phyloP scores from a whole-genome alignment of 2,329 filamentous ascomycete species.

The Penicillium oxalicum region DNA sequence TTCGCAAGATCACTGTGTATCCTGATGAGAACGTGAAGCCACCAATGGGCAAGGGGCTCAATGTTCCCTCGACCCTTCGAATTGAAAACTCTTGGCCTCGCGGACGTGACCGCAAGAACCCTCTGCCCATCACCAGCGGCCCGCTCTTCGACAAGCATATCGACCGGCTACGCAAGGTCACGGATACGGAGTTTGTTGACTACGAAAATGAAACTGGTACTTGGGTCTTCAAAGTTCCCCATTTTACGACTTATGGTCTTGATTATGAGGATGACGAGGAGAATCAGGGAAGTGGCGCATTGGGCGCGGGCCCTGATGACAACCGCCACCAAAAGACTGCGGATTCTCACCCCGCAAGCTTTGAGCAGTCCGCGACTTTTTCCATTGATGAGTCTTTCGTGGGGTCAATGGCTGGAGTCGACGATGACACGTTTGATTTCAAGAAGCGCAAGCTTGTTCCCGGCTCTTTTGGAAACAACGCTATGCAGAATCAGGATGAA shows the following conservation, averaged over 20 bases:
- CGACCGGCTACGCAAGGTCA: constrained; percentile 67
- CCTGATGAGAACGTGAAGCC: constrained; percentile 70
- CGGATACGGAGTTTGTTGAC: constrained; percentile 71
- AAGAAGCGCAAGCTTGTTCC: constrained; percentile 56
- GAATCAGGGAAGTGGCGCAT: constrained; percentile 47
- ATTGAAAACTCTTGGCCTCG: constrained; percentile 92
- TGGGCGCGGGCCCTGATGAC: constrained; percentile 49
- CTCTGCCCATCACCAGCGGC: constrained; percentile 54
- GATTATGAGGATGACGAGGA: constrained; percentile 62
- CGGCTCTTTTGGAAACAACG: constrained; percentile 69
- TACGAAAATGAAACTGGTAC: constrained; percentile 75
- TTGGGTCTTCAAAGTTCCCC: constrained; percentile 90
- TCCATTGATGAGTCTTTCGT: constrained; percentile 39
- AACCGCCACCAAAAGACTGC: constrained; percentile 41
- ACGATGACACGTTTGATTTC: constrained; percentile 56
- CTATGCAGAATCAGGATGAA: constrained; percentile 50
- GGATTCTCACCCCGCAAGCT: constrained; percentile 29
- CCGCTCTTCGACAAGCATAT: constrained; percentile 73
- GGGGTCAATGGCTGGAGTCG: constrained; percentile 34
- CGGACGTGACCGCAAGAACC: constrained; percentile 53
- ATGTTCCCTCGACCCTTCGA: constrained; percentile 81
- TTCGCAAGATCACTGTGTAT: constrained; percentile 84
- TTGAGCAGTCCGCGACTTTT: constrained; percentile 35
- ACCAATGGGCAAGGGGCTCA: constrained; percentile 76
- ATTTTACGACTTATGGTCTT: constrained; percentile 92